Evolutionary conservation across 257 asterid species (phyloP), one percentile per base, ranked within the genome.

Genomic region (Nemophila menziesii): DNA sequence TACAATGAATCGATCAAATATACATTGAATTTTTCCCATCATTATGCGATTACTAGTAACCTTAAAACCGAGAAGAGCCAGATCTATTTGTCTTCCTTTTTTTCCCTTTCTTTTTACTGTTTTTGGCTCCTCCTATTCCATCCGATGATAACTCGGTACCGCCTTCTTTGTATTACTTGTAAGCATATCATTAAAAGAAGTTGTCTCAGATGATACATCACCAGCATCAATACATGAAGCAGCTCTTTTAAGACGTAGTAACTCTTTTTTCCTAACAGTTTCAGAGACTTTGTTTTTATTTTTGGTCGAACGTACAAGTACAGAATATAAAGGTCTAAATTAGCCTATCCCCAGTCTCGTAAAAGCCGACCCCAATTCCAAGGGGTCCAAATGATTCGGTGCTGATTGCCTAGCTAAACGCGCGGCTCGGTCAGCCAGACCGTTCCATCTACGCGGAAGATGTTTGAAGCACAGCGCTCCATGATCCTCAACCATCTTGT

Each of bases 11-110:
- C n/a, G n/a, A 67, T 90, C 99, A 20, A 81, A 94, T 56, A 78
- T 15, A 38, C 96, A 62, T 56, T 90, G 99, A 52, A 90, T 85
- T 61, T 90, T 96, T 8, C 99, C 99, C 99, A 89, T 89, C 94
- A 85, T 69, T 58, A 90, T 85, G 40, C 99, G 84, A 58, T 90
- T 90, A 73, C 99, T 90, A 0, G 93, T 76, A 13, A 90, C 99
- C 77, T 85, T 90, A 72, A 90, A 90, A 3, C 99, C 99, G 17
- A 90, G 94, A 49, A 90, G 89, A 33, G 99, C 96, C 4, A 96
- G 99, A 45, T 90, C 99, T 0, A 90, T 90, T 58, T 85, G 99
- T 43, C 93, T 74, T 44, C 99, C 99, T 60, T 85, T 85, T 90
- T 70, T 85, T 90, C 19, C 99, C 99, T 62, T 85, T 90, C 89